Base-by-base conservation (phyloP, 306 rosid species). In the Castanea sativa region DNA sequence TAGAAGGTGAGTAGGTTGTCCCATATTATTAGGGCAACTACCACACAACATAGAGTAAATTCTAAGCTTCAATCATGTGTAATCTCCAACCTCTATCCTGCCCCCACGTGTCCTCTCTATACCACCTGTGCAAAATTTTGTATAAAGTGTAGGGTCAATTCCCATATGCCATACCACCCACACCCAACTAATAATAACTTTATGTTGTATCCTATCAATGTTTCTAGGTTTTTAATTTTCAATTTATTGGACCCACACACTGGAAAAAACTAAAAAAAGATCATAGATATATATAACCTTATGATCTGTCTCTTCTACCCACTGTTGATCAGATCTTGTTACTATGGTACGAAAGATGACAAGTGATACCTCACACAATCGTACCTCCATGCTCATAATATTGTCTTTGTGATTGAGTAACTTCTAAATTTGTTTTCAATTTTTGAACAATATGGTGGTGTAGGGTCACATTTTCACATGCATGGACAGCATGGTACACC, bases 31-130 rank as follows among this genome's bases (percentile, higher is more conserved):
- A 55, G 33, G 79, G 51, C 53, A 65, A n/a, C 83, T 5, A 51
- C 73, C 55, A 32, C 52, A 52, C 78, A 27, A 6, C 9, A 19
- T 79, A 29, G 73, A 53, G 74, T 64, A 74, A n/a, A 27, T 35
- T 6, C 19, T 16, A 80, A 65, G 79, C 75, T 25, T 65, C 53
- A 58, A 16, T 19, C 12, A 11, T 6, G 69, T 29, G 27, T 12
- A 23, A 18, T 63, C 43, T n/a, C 9, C 11, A 38, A 0, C 30
- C 45, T 53, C 73, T 2, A 21, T 25, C 59, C n/a, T 38, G 9
- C 52, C 6, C 59, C 82, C 79, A 80, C 83, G 79, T 80, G 83
- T 80, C 72, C 51, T 73, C 60, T 64, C 45, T 41, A 33, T 8
- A 6, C 15, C n/a, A n/a, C 25, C 58, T 56, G 10, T 5, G 60